Percentiles rank a stretch among this genome's conserved stretches.
Evolutionary conservation across 1,139 yeast species (phyloP).

Genomic region (Candida dubliniensis): DNA sequence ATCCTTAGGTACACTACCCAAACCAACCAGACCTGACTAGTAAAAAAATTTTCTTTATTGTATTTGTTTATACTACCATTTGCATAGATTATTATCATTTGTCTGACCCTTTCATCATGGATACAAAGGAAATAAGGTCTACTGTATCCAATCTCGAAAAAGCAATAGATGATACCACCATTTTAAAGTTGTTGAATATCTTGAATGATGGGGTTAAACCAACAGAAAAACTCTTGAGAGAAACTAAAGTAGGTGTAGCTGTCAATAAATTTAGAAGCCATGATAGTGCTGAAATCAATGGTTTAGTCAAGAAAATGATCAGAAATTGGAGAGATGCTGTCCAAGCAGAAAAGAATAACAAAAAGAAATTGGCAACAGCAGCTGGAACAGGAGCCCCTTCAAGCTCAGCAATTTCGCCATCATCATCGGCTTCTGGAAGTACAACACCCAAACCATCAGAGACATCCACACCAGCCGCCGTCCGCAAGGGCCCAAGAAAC

Average conservation of each 20-base stretch:
- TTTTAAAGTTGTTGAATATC: slow-evolving; percentile 63
- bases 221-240: slow-evolving; percentile 78
- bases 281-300: slow-evolving; percentile 61
- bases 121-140: slow-evolving; percentile 69
- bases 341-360: slow-evolving; percentile 63
- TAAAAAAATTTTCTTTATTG: not conserved
- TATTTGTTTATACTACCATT: not conserved
- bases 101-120: slow-evolving; percentile 43
- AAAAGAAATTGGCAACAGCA: slow-evolving; percentile 22
- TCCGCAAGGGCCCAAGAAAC: slow-evolving; percentile 57
- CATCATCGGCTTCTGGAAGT: slow-evolving; percentile 1
- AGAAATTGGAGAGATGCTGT: slow-evolving; percentile 90
- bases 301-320: slow-evolving; percentile 78
- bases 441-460: slow-evolving; percentile 8
- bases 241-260: slow-evolving; percentile 97
- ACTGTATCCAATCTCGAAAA: slow-evolving; percentile 74
- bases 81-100: not conserved
- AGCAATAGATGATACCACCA: slow-evolving; percentile 64
- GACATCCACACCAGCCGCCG: slow-evolving; percentile 12
- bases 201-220: slow-evolving; percentile 78
- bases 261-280: slow-evolving; percentile 85
- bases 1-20: too few relatives aligned
- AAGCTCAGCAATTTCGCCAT: not conserved
- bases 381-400: slow-evolving; percentile 3
- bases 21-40: not conserved